Percentiles rank a stretch among this genome's conserved stretches.
Evolutionary conservation across 2,329 filamentous ascomycete genomes (phyloP).

Genomic region (Sclerotinia spermophila): DNA sequence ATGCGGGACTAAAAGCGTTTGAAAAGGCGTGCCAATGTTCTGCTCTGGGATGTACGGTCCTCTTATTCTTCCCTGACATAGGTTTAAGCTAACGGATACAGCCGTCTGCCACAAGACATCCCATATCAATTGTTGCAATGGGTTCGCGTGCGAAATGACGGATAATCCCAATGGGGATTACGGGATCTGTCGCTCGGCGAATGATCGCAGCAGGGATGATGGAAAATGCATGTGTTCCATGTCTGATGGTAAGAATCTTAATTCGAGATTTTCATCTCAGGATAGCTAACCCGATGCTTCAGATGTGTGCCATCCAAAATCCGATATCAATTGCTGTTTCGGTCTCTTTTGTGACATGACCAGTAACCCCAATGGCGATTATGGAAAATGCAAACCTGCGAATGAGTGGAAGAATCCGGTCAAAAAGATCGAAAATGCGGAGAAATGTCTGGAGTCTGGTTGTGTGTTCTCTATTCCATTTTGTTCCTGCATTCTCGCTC

Average conservation of each 20-base stretch:
- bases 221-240: neutral
- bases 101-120: neutral
- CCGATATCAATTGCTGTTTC: neutral
- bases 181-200: neutral
- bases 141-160: neutral
- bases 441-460: neutral
- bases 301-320: neutral
- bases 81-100: neutral
- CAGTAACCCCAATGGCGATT: neutral
- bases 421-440: neutral
- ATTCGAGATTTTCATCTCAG: neutral
- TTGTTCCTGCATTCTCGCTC: neutral
- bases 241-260: neutral
- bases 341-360: neutral
- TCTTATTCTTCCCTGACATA: neutral
- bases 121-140: slow-evolving; percentile 2
- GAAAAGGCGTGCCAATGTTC: neutral
- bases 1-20: neutral
- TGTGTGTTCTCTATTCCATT: neutral
- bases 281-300: neutral
- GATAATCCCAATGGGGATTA: slow-evolving; percentile 1
- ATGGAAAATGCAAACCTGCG: neutral
- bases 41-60: neutral
- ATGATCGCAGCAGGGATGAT: neutral
- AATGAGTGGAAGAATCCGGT: neutral